Base-by-base conservation (phyloP, 1,284 basidiomycete species). In the Peniophora sp. region DNA sequence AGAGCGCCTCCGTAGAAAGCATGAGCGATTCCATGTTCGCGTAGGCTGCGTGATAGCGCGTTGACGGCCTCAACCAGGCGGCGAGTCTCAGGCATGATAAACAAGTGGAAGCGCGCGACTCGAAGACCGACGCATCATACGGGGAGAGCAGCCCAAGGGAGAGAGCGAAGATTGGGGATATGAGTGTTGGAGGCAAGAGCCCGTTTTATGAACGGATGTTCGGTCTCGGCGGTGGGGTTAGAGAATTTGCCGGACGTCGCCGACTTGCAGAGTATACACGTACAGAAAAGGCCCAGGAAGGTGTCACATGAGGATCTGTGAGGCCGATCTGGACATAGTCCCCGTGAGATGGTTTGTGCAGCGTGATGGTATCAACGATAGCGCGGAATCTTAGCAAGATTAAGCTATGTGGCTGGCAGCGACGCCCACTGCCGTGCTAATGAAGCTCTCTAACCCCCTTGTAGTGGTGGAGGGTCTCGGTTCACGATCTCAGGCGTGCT, bases 1-100 rank as follows among this genome's bases (percentile, higher is more conserved):
- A 84, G 66, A 47, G 85, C 65, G 58, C 72, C 79, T 19, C 84
- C 84, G 60, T 86, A 71, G 67, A 86, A 85, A 20, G 83, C 83
- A 61, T 88, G 84, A 16, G 79, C 77, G 34, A 85, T 75, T 49
- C 67, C 68, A 38, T 65, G 64, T 49, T 70, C 70, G 51, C 65
- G 67, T 53, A 86, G 74, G 51, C 77, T 63, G 53, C 65, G 65
- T 48, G 82, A 84, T 62, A 86, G 78, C 55, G 77, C 74, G 44
- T 68, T 63, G 47, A 82, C 82, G 48, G 82, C 81, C 67, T 83
- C 77, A 60, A 85, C 64, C 58, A 85, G 72, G 63, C 83, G 74
- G 62, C 70, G 69, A 59, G 78, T 82, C 63, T 85, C 81, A 59
- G 79, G 73, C 80, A 84, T 85, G 54, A 54, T 62, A 53, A 57